A percentile compares a stretch with the other conserved stretches of the same genome.
Conservation (phyloP, 2,329 filamentous ascomycete species). For the Phaeophleospora eucalypticola region DNA sequence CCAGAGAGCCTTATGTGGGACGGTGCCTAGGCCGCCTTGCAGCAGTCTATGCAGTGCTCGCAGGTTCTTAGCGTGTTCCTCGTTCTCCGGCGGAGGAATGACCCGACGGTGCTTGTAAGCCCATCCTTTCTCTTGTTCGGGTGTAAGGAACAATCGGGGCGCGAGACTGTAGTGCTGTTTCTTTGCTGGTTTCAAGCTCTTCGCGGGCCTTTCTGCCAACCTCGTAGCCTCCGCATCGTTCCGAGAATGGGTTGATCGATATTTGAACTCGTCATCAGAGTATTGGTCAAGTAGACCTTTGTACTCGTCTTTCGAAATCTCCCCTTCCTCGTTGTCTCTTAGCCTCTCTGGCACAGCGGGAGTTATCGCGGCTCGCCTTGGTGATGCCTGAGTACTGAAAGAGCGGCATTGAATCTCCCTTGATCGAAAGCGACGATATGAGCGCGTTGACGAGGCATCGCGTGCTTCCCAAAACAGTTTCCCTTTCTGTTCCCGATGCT, state of each 20-base stretch:
- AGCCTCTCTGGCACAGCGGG: not conserved
- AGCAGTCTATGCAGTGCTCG: conserved; percentile 14
- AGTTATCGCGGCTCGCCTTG: not conserved
- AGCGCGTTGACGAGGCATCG: not conserved
- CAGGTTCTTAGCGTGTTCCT: conserved; percentile 20
- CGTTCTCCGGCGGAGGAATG: conserved; percentile 21
- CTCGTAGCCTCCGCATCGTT: not conserved
- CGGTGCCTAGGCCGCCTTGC: conserved; percentile 11
- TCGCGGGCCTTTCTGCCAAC: not conserved
- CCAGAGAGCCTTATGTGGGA: conserved; percentile 41
- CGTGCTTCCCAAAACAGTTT: not conserved
- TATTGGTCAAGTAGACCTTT: conserved; percentile 49
- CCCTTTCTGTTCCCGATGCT: conserved; percentile 34
- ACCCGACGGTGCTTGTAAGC: conserved; percentile 12
- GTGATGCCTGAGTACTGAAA: not conserved
- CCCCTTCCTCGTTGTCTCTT: too few species aligned
- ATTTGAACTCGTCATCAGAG: conserved; percentile 5
- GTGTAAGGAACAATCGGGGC: conserved; percentile 28
- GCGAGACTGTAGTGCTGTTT: conserved; percentile 20
- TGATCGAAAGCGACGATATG: too few species aligned
- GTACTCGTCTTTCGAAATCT: conserved; percentile 42
- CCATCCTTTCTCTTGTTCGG: conserved; percentile 31
- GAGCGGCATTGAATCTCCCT: not conserved
- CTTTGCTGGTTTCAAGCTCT: too few species aligned
- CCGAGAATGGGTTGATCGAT: not conserved